Evolutionary conservation across 2,329 filamentous ascomycete species (phyloP).

Genomic region (Neofusicoccum parvum): DNA sequence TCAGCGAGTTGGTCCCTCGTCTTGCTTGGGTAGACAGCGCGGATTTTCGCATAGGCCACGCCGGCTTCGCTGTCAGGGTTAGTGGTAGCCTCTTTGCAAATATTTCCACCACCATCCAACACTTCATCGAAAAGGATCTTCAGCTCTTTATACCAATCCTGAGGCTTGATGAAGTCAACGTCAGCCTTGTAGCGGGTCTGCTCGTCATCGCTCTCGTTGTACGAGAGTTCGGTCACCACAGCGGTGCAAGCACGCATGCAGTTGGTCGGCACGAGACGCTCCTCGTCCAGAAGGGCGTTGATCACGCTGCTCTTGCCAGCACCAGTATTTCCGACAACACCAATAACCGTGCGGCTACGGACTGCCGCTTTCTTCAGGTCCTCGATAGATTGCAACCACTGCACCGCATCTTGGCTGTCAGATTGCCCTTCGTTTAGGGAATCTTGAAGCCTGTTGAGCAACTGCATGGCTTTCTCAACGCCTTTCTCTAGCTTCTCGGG

Average conservation of each 20-base stretch:
- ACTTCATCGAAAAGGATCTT: constrained; percentile 53
- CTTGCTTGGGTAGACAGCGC: constrained; percentile 50
- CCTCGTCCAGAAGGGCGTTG: constrained; percentile 65
- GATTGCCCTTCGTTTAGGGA: constrained; percentile 31
- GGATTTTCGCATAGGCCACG: constrained; percentile 55
- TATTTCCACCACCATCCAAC: constrained; percentile 41
- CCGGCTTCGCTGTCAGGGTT: constrained; percentile 49
- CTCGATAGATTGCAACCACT: constrained; percentile 47
- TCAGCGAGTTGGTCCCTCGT: constrained; percentile 44
- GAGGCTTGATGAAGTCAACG: constrained; percentile 58
- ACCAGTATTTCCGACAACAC: constrained; percentile 64
- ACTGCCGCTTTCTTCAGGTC: constrained; percentile 43
- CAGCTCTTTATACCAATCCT: constrained; percentile 59
- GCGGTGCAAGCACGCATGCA: constrained; percentile 66
- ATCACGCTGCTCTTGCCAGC: constrained; percentile 65
- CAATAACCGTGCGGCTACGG: constrained; percentile 53
- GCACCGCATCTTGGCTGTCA: constrained; percentile 34
- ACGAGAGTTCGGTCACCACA: constrained; percentile 62
- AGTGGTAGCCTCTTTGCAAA: constrained; percentile 37
- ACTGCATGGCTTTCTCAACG: constrained; percentile 40
- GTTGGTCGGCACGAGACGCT: constrained; percentile 58
- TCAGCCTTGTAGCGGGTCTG: constrained; percentile 53
- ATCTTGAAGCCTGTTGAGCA: constrained; percentile 39
- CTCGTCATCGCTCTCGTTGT: constrained; percentile 50
- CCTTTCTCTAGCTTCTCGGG: constrained; percentile 43